Evolutionary conservation across 1,284 basidiomycete genomes (phyloP), one percentile per base, ranked within the genome.

Genomic region (Caloboletus firmus): DNA sequence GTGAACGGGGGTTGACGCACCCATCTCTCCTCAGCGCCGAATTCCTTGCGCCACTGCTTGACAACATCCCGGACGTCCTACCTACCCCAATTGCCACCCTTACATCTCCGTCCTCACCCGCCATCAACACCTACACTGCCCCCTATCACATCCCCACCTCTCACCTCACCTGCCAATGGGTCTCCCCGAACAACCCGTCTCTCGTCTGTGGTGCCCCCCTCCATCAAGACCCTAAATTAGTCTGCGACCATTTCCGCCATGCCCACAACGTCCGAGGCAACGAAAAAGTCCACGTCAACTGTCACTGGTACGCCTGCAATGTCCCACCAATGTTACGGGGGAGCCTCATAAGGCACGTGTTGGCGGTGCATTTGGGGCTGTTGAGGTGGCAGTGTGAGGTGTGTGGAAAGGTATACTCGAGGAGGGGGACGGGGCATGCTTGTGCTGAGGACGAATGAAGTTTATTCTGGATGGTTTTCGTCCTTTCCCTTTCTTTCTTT

Each of bases 241-340:
- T 24, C 5, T 50, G 56, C 13, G 20, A 40, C 12, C 62, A 63
- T 44, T 51, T 63, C 8, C 59, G 62, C 4, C 6, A 43, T 2
- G n/a, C 5, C 5, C 62, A 63, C 34, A 13, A 52, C 28, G 20
- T 63, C 18, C 59, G 56, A 0, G 62, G 62, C 2, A 60, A 62
- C 20, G 64, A 66, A 35, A 64, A 46, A 15, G 56, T 42, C 12
- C 28, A 18, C 7, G 48, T 60, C 4, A 2, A 1, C 12, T 63
- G 62, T 35, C 30, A 9, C 9, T 63, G 62, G 62, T 45, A 18
- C 3, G 45, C 40, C 20, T 63, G 62, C 42, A 4, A 26, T 0
- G 47, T 9, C 2, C 13, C 54, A 0, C 64, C 54, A 4, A 63
- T 63, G 62, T 56, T 56, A 5, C 42, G 64, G 7, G 64, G 62